These are phyloP conservation scores for Microbotryomycetes sp. DNA, from an alignment of 1,284 basidiomycete genomes.

Conservation along the genomic window DNA sequence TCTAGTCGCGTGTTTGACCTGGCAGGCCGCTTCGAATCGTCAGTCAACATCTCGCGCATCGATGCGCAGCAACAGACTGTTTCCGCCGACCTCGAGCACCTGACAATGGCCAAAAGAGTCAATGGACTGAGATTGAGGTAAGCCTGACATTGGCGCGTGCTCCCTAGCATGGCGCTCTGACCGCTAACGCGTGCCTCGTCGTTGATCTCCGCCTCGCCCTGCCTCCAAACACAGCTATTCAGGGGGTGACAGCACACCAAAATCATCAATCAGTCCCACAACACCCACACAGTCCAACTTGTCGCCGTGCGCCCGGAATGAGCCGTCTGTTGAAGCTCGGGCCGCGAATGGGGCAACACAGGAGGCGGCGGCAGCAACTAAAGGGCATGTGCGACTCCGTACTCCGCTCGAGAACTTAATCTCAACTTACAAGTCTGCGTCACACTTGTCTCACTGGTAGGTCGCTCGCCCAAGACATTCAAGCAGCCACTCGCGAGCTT, in stretches of 20 bases:
- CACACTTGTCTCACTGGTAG: no score
- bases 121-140: background rate
- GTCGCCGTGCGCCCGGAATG: background rate
- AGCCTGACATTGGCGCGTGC: background rate
- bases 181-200: background rate
- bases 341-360: no score
- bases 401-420: no score
- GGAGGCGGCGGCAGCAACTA: no score
- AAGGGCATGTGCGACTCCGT: no score
- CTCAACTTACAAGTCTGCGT: no score
- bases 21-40: background rate
- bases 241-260: background rate
- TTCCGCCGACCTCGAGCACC: background rate
- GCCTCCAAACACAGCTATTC: background rate
- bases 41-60: background rate
- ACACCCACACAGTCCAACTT: background rate
- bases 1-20: background rate
- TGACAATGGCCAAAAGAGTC: background rate
- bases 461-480: conserved; percentile 24
- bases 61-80: background rate
- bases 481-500: conserved; percentile 27
- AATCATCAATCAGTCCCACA: background rate
- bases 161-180: background rate
- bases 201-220: background rate
- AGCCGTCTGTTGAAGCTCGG: no score